Base-by-base conservation (phyloP, 805 yeast species). In the Ogataea populi-albae region DNA sequence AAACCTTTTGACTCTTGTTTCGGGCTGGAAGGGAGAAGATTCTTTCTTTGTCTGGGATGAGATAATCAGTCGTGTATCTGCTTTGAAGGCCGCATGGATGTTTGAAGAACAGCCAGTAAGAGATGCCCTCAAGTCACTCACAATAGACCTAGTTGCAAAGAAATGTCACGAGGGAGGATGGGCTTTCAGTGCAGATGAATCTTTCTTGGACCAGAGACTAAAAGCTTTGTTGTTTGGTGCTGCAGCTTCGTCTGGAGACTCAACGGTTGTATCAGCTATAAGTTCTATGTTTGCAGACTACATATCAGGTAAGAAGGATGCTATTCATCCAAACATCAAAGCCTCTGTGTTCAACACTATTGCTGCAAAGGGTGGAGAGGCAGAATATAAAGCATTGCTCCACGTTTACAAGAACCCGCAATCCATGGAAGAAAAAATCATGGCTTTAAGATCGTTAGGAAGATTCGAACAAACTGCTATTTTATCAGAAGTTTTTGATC, bases 161-260 rank as follows among this genome's bases (percentile, higher is more conserved):
- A 56, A 48, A 32, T 44, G 50, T 19, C 58, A 58, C 55, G 79
- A 75, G 18, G 71, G 82, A 18, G 85, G 93, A n/a, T 96, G 88
- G 68, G 75, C 83, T 11, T 91, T 81, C 52, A 76, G 86, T 44
- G 94, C 95, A 9, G 77, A 82, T 31, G 97, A 91, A 29, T 40
- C 62, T 11, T 55, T 56, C 54, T 61, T 57, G 32, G 64, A 57
- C 4, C 62, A 59, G 44, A 54, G 45, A 39, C 46, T 75, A 41
- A 61, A 69, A 44, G 54, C 74, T 1, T 61, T 63, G 19, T 52
- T 75, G 26, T 67, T 74, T 54, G 50, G 57, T 12, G 61, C 63
- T 24, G 72, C 76, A 5, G 71, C 74, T 12, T 40, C 55, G 6
- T 57, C 66, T 22, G 61, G 59, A 4, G 67, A 74, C 42, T 61